phyloP scores from a whole-genome alignment of 192 early-diverging fungal genomes.

The Dimargaris cristalligena region DNA sequence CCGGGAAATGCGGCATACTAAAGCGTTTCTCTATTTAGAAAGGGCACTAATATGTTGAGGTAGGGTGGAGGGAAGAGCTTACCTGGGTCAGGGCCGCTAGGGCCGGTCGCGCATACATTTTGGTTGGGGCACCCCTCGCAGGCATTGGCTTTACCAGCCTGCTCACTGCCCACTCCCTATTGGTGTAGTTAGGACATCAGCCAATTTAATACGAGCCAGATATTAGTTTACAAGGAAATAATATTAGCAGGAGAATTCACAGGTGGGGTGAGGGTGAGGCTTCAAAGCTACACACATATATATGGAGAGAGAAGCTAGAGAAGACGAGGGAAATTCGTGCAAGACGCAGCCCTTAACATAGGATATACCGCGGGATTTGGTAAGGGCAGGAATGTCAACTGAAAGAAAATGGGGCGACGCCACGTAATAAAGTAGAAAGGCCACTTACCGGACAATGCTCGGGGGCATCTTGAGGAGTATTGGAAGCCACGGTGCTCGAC shows the following conservation, averaged over 20 bases:
- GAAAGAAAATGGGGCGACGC: neutral
- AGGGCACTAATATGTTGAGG: too few species aligned
- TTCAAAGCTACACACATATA: neutral
- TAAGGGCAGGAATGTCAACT: neutral
- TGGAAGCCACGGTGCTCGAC: neutral
- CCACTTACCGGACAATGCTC: constrained; percentile 48
- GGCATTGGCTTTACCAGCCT: constrained; percentile 51
- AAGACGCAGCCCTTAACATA: constrained; percentile 1
- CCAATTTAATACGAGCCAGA: neutral
- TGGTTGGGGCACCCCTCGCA: constrained; percentile 77
- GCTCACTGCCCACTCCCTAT: constrained; percentile 49
- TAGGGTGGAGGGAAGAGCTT: too few species aligned
- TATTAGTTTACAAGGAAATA: neutral
- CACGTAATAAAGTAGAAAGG: too few species aligned
- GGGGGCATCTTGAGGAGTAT: constrained; percentile 40
- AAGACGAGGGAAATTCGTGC: neutral
- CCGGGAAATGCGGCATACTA: neutral
- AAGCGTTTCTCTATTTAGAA: neutral
- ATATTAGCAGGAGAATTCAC: neutral
- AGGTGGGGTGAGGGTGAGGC: too few species aligned
- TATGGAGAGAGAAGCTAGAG: neutral
- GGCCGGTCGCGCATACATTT: constrained; percentile 49
- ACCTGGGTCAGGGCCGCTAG: constrained; percentile 68
- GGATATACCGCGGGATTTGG: neutral
- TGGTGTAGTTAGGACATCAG: neutral